phyloP scores from a whole-genome alignment of 345 rosid genomes.

The Brassica rapa region DNA sequence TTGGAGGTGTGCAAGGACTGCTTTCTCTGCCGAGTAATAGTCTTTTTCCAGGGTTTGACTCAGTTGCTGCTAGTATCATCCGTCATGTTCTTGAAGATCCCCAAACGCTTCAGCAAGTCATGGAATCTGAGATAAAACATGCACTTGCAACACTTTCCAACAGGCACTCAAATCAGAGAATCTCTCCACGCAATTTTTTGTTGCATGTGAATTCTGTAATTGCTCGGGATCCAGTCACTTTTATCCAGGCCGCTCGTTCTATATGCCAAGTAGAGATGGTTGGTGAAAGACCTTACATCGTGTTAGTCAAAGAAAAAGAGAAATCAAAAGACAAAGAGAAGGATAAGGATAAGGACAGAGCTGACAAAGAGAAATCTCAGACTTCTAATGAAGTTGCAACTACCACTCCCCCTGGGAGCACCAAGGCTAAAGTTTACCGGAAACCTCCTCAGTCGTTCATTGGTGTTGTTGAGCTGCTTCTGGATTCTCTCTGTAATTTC shows the following conservation, averaged over 20 bases:
- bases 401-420: slow-evolving; percentile 49
- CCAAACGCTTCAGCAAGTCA: slow-evolving; percentile 91
- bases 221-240: slow-evolving; percentile 77
- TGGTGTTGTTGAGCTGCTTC: slow-evolving; percentile 82
- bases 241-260: slow-evolving; percentile 77
- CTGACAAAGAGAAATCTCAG: slow-evolving; percentile 63
- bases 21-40: slow-evolving; percentile 85
- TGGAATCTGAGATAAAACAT: slow-evolving; percentile 95
- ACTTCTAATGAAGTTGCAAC: slow-evolving; percentile 54
- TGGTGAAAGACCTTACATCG: slow-evolving; percentile 88
- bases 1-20: slow-evolving; percentile 74
- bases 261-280: slow-evolving; percentile 95
- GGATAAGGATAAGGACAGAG: slow-evolving; percentile 51
- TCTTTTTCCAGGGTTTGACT: slow-evolving; percentile 92
- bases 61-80: slow-evolving; percentile 76
- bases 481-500: slow-evolving; percentile 68
- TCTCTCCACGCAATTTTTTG: slow-evolving; percentile 78
- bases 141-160: slow-evolving; percentile 74
- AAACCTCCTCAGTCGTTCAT: slow-evolving; percentile 81
- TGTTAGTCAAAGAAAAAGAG: slow-evolving; percentile 85
- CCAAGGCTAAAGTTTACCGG: slow-evolving; percentile 70
- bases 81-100: slow-evolving; percentile 96
- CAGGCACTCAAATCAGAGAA: slow-evolving; percentile 80
- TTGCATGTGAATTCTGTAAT: slow-evolving; percentile 70
- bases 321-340: slow-evolving; percentile 75